A percentile compares a stretch with the other conserved stretches of the same genome.
Conservation (phyloP, 2,329 filamentous ascomycete genomes). For the Fusarium praegraminearum region DNA sequence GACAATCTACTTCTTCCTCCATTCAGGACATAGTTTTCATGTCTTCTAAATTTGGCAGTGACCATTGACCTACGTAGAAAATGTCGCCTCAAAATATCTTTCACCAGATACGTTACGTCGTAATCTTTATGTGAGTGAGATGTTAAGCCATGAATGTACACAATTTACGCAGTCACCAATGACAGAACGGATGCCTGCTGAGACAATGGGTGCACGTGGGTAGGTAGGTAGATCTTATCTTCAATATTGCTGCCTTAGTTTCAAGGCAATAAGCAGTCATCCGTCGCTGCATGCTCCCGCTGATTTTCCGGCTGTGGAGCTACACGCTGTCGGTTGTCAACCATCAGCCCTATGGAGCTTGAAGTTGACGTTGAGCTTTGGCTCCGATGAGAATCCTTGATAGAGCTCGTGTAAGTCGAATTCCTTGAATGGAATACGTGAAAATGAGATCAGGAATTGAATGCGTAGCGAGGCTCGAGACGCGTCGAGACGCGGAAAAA, state of each 20-base stretch:
- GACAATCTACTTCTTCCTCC: not conserved
- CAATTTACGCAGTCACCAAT: not conserved
- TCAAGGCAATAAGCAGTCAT: not conserved
- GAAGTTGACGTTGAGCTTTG: constrained; percentile 48
- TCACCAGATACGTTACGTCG: not conserved
- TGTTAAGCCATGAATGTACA: not conserved
- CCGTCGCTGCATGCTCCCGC: not conserved
- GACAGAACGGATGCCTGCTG: not conserved
- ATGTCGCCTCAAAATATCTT: too few relatives aligned
- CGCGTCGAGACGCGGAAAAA: constrained; percentile 22
- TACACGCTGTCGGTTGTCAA: constrained; percentile 4
- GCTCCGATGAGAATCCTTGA: constrained; percentile 43
- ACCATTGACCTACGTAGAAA: too few relatives aligned
- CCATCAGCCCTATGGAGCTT: constrained; percentile 49
- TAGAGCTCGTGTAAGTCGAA: constrained; percentile 38
- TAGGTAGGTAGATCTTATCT: not conserved
- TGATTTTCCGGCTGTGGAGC: constrained; percentile 6
- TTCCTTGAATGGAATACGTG: constrained; percentile 18
- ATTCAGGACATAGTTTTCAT: not conserved
- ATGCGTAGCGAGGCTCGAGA: constrained; percentile 1
- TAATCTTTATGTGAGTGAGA: not conserved
- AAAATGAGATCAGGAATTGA: constrained; percentile 38
- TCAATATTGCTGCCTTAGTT: constrained; percentile 12
- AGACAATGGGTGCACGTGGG: not conserved
- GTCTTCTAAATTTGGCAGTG: not conserved